These are phyloP conservation scores for Plasmodium berghei DNA, from an alignment of 169 alveolate species.

Conservation along the genomic window DNA sequence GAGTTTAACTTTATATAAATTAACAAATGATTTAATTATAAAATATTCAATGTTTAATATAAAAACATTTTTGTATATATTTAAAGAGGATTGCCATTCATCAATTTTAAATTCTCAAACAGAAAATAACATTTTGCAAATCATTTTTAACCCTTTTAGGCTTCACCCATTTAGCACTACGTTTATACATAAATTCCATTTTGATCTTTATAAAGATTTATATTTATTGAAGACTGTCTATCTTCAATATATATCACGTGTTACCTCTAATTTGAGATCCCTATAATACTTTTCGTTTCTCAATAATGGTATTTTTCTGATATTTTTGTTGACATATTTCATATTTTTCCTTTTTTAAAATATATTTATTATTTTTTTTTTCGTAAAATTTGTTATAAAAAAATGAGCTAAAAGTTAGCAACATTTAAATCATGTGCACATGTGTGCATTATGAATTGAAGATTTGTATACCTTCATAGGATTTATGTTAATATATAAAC, in stretches of 20 bases:
- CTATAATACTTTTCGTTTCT: background rate
- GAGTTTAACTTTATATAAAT: conserved; percentile 46
- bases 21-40: conserved; percentile 33
- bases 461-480: too few relatives aligned
- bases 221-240: conserved; percentile 54
- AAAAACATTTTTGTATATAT: conserved; percentile 26
- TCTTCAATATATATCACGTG: conserved; percentile 22
- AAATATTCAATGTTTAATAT: conserved; percentile 47
- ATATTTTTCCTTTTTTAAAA: background rate
- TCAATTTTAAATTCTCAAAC: conserved; percentile 55
- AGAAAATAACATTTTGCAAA: conserved; percentile 64
- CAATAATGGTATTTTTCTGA: background rate
- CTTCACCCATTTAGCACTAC: conserved; percentile 73
- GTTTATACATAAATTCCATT: conserved; percentile 50
- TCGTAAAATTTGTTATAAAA: too few relatives aligned
- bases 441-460: too few relatives aligned
- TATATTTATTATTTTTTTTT: background rate
- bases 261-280: conserved; percentile 16
- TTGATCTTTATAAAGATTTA: conserved; percentile 48
- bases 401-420: too few relatives aligned
- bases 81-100: conserved; percentile 65
- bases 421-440: too few relatives aligned
- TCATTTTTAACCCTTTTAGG: conserved; percentile 60
- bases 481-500: too few relatives aligned
- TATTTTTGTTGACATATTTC: background rate